Evolutionary conservation across 1,139 yeast species (phyloP), one percentile per base, ranked within the genome.

Genomic region (Blastobotrys buckinghamii): DNA sequence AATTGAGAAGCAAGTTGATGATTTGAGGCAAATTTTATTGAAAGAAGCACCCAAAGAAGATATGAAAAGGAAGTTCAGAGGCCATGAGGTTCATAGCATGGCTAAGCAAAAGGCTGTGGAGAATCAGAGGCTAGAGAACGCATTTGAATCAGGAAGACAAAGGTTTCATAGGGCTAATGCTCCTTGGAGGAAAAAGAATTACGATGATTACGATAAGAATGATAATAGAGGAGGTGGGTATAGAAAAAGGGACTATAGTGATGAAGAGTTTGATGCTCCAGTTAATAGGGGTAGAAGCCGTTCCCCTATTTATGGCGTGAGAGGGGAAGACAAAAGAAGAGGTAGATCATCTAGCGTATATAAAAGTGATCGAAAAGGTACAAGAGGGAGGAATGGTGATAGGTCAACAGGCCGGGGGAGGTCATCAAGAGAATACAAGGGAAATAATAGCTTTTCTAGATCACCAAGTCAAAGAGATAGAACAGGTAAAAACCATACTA

Each of bases 1-100:
- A 50, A 63, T 67, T 58, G 69, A 66, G 16, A 51, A 51, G 13
- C 48, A 53, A 47, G 70, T 70, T 13, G 55, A 55, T 10, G 62
- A 57, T 37, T 54, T 69, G 36, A 50, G 71, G 26, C 46, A 51
- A 17, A 49, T 50, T 30, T 55, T 67, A 26, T 39, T 52, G 24
- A 45, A 47, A 2, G 50, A 51, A 38, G 32, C n/a, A 7, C 22
- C 26, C n/a, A 8, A 24, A 12, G 13, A n/a, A 16, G 7, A 35
- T 7, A 22, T 24, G 29, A 42, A 33, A 34, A 26, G 19, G 29
- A 34, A 44, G 29, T 48, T 48, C 38, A 50, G 51, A 30, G 17
- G 46, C 2, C 51, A 56, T 24, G 55, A 57, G 37, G 51, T 53
- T 6, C 61, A 59, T 36, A 54, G 50, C 17, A 47, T 56, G 41